Evolutionary conservation across 2,329 filamentous ascomycete genomes (phyloP).

Genomic region (Calonectria pauciramosa): DNA sequence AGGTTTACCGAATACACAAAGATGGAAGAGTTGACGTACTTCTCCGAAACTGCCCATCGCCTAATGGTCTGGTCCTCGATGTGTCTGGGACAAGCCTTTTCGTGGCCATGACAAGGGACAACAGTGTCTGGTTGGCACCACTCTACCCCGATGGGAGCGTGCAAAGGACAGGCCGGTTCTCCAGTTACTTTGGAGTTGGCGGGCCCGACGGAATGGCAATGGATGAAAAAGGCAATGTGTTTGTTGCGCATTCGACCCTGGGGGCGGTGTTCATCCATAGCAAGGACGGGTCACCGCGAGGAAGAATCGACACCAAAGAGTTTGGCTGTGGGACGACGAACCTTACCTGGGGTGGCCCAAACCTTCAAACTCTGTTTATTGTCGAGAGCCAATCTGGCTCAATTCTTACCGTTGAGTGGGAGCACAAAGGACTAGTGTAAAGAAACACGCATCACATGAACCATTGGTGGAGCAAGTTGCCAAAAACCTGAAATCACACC

Average conservation of each 20-base stretch:
- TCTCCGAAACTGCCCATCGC: constrained; percentile 26
- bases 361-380: background rate
- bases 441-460: background rate
- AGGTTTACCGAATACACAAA: constrained; percentile 18
- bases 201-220: constrained; percentile 28
- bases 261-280: constrained; percentile 23
- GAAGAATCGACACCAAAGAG: background rate
- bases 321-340: background rate
- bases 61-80: constrained; percentile 28
- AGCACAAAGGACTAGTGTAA: background rate
- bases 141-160: constrained; percentile 29
- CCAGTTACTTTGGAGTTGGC: constrained; percentile 19
- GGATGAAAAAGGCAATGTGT: constrained; percentile 29
- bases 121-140: constrained; percentile 29
- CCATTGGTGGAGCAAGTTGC: background rate
- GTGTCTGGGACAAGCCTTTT: constrained; percentile 3
- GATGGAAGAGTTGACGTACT: constrained; percentile 20
- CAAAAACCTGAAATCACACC: no score
- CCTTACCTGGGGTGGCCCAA: background rate
- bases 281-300: background rate
- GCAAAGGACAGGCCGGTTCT: constrained; percentile 28
- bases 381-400: constrained; percentile 7
- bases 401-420: background rate
- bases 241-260: constrained; percentile 30
- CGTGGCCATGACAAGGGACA: constrained; percentile 30